Percentiles rank a stretch among this genome's conserved stretches.
Evolutionary conservation across 371 early-diverging fungal genomes (phyloP).

Genomic region (Zopfochytrium polystomum): DNA sequence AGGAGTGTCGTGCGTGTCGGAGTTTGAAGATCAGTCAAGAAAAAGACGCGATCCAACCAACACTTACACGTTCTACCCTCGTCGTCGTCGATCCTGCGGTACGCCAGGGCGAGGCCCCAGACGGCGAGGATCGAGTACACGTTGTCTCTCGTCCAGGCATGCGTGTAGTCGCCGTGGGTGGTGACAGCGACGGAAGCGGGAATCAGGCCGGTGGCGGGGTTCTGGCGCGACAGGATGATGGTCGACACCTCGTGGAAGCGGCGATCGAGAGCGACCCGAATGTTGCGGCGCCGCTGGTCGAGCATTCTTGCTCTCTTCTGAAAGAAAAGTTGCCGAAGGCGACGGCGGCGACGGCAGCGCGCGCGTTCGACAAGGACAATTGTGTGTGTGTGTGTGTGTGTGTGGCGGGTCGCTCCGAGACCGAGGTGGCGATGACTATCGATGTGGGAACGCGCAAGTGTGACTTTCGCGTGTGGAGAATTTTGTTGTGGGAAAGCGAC

Average conservation of each 20-base stretch:
- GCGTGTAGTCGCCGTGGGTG: conserved; percentile 75
- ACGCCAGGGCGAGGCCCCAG: conserved; percentile 81
- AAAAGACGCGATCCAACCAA: neutral
- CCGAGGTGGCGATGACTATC: too few species aligned
- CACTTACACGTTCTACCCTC: conserved; percentile 76
- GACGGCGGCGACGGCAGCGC: too few species aligned
- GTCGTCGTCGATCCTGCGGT: conserved; percentile 78
- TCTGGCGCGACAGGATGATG: conserved; percentile 75
- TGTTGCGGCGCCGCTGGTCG: neutral
- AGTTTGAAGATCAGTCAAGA: neutral
- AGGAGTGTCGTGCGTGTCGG: neutral
- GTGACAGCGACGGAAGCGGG: conserved; percentile 88
- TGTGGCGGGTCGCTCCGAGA: too few species aligned
- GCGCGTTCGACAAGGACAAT: too few species aligned
- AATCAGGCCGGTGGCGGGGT: conserved; percentile 79
- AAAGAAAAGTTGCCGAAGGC: too few species aligned
- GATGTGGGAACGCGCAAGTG: too few species aligned
- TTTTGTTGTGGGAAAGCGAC: too few species aligned
- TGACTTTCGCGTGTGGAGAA: too few species aligned
- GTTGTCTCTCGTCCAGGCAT: conserved; percentile 93
- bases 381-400: too few species aligned
- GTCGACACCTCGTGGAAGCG: conserved; percentile 72
- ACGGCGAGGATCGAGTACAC: conserved; percentile 89
- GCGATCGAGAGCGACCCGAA: conserved; percentile 44
- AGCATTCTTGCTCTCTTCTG: too few species aligned